phyloP scores from a whole-genome alignment of 2,329 filamentous ascomycete genomes.

The Harringtonia aguacate region DNA sequence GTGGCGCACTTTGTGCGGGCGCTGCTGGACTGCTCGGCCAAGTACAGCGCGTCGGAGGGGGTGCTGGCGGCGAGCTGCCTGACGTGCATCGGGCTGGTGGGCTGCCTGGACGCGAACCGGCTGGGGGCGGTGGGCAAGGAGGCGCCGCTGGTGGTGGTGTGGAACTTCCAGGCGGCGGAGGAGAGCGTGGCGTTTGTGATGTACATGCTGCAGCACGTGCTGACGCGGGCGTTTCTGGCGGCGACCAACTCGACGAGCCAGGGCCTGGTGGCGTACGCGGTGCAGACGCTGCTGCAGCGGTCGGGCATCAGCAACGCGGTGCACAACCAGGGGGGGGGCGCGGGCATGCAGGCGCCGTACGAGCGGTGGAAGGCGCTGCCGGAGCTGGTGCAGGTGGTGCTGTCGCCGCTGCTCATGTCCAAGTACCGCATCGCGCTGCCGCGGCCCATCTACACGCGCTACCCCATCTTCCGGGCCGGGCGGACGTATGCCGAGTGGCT shows the following conservation, averaged over 20 bases:
- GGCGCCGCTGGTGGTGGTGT: constrained; percentile 72
- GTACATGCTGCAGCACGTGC: constrained; percentile 73
- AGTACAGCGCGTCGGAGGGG: constrained; percentile 58
- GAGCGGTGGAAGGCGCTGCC: constrained; percentile 70
- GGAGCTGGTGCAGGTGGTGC: constrained; percentile 63
- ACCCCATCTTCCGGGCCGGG: constrained; percentile 65
- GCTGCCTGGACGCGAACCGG: constrained; percentile 83
- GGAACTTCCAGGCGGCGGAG: constrained; percentile 69
- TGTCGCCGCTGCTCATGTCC: constrained; percentile 83
- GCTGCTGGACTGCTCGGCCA: constrained; percentile 75
- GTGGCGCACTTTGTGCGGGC: constrained; percentile 63
- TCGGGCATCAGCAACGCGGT: constrained; percentile 59
- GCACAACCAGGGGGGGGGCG: constrained; percentile 1
- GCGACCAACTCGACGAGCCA: constrained; percentile 80
- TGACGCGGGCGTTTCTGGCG: constrained; percentile 86
- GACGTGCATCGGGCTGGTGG: constrained; percentile 76
- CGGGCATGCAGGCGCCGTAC: constrained; percentile 49
- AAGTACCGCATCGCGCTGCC: constrained; percentile 64
- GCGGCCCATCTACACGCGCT: constrained; percentile 44
- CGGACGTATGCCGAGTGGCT: constrained; percentile 75
- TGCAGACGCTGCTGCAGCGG: constrained; percentile 79
- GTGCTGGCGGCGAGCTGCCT: constrained; percentile 66
- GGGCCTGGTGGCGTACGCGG: constrained; percentile 84
- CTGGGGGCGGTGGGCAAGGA: constrained; percentile 72
- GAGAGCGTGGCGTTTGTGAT: constrained; percentile 82